Conservation (phyloP, 805 yeast genomes). For the Wickerhamiella siamensis region DNA sequence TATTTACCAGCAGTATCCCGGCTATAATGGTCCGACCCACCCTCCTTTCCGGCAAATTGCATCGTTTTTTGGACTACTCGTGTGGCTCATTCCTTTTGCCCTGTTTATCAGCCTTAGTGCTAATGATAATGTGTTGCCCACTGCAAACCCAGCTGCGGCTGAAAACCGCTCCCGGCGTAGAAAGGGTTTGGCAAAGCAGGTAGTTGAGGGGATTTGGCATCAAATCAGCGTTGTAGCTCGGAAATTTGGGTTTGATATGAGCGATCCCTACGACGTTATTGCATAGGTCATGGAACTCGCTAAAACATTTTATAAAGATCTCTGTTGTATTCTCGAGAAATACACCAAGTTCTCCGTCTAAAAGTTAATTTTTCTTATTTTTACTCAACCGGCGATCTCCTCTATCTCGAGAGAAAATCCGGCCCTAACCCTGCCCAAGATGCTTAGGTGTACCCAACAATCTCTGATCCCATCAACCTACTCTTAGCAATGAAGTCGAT, state of each 20-base stretch:
- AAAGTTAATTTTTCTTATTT: too few species aligned
- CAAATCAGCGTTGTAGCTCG: constrained; percentile 33
- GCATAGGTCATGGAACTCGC: constrained; percentile 19
- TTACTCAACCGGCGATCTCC: too few species aligned
- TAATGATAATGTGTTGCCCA: constrained; percentile 75
- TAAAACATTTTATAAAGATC: background rate
- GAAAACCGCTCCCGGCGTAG: constrained; percentile 5
- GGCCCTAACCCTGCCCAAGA: background rate
- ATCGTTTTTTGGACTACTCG: constrained; percentile 84
- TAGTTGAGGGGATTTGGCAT: constrained; percentile 20
- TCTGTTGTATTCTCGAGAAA: background rate
- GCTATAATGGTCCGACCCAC: constrained; percentile 46
- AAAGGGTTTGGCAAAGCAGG: constrained; percentile 14
- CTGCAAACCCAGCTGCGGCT: constrained; percentile 11
- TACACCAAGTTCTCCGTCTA: too few species aligned
- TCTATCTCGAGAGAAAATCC: background rate
- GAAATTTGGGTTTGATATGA: constrained; percentile 51
- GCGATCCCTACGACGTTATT: constrained; percentile 39
- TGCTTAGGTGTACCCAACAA: background rate
- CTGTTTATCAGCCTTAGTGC: constrained; percentile 85
- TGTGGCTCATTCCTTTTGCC: constrained; percentile 91
- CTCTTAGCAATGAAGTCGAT: background rate
- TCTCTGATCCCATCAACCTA: background rate
- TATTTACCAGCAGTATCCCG: constrained; percentile 32
- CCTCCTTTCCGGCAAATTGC: constrained; percentile 83